Base-by-base conservation (phyloP, 2,329 filamentous ascomycete species). In the Penicillium sp. region DNA sequence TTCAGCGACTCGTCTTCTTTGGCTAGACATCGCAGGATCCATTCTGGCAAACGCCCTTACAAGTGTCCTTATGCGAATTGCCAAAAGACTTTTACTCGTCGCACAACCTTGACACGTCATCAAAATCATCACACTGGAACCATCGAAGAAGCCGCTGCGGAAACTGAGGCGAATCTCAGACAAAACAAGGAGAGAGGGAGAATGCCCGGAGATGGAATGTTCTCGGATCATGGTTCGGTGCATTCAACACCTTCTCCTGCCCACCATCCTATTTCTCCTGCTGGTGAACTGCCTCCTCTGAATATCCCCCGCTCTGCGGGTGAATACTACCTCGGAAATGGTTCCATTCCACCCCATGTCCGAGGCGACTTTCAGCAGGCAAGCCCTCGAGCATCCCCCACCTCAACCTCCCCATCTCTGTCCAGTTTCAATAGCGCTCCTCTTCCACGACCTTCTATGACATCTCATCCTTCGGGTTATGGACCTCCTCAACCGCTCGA, bases 21-120 rank as follows among this genome's bases (percentile, higher is more conserved):
- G 23, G 95, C 95, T 15, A 87, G 95, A 59, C 95, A 99, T 79
- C 89, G 95, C 63, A 88, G 95, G 67, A 98, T 97, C 64, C 95
- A 99, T 75, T 96, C 92, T 4, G 95, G 95, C 62, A 97, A 95
- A 79, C 86, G 95, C 54, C 95, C 95, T 1, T 99, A 98, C 83
- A 97, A 97, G 78, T 99, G 95, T 79, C 93, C 93, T 1, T 98
- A 95, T 71, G 93, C 93, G 63, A 93, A 97, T 76, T 99, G 95
- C 78, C 93, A 98, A 75, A 98, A 98, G 85, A 98, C 94, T 0
- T 99, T 99, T 73, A 99, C 95, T 9, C 90, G 95, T 61, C 90
- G 94, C 67, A 98, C 95, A 0, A 98, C 95, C 3, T 83, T 99
- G 64, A 99, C 94, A 2, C 88, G 95, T 55, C 95, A 99, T 75